A percentile compares a stretch with the other conserved stretches of the same genome.
phyloP scores from a whole-genome alignment of 2,329 filamentous ascomycete species.

The Epichloe glyceriae region DNA sequence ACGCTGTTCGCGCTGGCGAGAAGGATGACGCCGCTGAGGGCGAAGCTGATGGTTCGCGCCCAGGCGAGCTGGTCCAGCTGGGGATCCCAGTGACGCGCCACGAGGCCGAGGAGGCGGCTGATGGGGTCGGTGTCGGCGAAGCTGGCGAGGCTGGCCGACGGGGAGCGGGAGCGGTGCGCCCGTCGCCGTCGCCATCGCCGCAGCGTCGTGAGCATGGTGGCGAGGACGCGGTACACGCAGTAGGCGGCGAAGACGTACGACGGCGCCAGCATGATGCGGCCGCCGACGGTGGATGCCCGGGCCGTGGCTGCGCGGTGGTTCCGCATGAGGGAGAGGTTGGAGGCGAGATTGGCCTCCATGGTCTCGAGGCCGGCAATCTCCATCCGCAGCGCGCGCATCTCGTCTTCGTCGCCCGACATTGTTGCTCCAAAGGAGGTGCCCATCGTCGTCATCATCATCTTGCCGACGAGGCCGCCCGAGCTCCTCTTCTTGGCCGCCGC shows the following conservation, averaged over 20 bases:
- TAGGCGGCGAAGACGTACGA: slow-evolving; percentile 65
- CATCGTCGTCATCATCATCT: slow-evolving; percentile 40
- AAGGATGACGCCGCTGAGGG: slow-evolving; percentile 72
- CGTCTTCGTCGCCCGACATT: slow-evolving; percentile 43
- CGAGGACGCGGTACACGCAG: slow-evolving; percentile 70
- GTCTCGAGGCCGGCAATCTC: slow-evolving; percentile 70
- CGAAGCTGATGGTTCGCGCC: slow-evolving; percentile 75
- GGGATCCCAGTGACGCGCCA: slow-evolving; percentile 75
- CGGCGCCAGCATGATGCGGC: slow-evolving; percentile 47
- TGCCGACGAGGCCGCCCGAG: slow-evolving; percentile 49
- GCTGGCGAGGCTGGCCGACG: slow-evolving; percentile 39
- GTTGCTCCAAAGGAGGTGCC: slow-evolving; percentile 45
- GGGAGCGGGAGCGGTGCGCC: slow-evolving; percentile 11
- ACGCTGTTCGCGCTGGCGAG: slow-evolving; percentile 70
- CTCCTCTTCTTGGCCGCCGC: too few species aligned
- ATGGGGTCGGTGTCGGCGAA: slow-evolving; percentile 69
- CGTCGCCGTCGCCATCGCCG: slow-evolving; percentile 48
- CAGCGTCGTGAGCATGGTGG: slow-evolving; percentile 55
- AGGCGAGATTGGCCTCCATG: slow-evolving; percentile 61
- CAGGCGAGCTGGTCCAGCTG: slow-evolving; percentile 70
- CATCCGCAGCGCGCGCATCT: slow-evolving; percentile 51
- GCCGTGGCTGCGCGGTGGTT: slow-evolving; percentile 49
- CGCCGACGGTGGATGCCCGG: slow-evolving; percentile 53
- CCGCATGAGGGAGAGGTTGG: slow-evolving; percentile 51
- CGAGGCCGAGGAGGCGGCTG: slow-evolving; percentile 65